These are phyloP conservation scores for Oryza nivara DNA, from an alignment of 176 grass and related monocot species.

Conservation along the genomic window DNA sequence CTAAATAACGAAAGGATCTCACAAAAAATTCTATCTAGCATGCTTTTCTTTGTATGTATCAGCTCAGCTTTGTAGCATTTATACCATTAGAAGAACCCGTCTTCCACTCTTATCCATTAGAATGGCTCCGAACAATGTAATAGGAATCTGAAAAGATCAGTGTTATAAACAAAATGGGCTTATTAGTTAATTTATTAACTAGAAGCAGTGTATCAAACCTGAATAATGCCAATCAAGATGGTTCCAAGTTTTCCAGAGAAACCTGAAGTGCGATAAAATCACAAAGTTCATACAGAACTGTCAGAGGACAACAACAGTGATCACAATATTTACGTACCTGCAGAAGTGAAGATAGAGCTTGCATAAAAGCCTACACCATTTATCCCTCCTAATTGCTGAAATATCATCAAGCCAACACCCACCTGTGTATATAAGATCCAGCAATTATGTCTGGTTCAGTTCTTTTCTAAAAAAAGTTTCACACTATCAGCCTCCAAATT, in stretches of 20 bases:
- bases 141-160: slow-evolving; percentile 68
- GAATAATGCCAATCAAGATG: slow-evolving; percentile 67
- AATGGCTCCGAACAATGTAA: slow-evolving; percentile 69
- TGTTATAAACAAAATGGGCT: slow-evolving; percentile 49
- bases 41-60: slow-evolving; percentile 34
- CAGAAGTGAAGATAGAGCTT: slow-evolving; percentile 62
- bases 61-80: slow-evolving; percentile 39
- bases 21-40: slow-evolving; percentile 33
- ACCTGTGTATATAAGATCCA: slow-evolving; percentile 50
- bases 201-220: slow-evolving; percentile 48
- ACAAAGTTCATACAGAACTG: slow-evolving; percentile 29
- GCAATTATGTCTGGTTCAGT: background rate
- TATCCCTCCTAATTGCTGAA: slow-evolving; percentile 79
- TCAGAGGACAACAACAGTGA: slow-evolving; percentile 12
- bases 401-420: slow-evolving; percentile 66
- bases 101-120: slow-evolving; percentile 85
- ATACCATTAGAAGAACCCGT: slow-evolving; percentile 79
- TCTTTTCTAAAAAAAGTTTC: background rate
- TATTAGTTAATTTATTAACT: slow-evolving; percentile 23
- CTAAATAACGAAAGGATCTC: slow-evolving; percentile 50
- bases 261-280: slow-evolving; percentile 47
- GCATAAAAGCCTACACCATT: slow-evolving; percentile 74
- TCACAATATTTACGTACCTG: slow-evolving; percentile 49
- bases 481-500: slow-evolving; percentile 27
- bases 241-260: slow-evolving; percentile 71